phyloP scores from a whole-genome alignment of 306 rosid species.

The Trichosanthes truncata region DNA sequence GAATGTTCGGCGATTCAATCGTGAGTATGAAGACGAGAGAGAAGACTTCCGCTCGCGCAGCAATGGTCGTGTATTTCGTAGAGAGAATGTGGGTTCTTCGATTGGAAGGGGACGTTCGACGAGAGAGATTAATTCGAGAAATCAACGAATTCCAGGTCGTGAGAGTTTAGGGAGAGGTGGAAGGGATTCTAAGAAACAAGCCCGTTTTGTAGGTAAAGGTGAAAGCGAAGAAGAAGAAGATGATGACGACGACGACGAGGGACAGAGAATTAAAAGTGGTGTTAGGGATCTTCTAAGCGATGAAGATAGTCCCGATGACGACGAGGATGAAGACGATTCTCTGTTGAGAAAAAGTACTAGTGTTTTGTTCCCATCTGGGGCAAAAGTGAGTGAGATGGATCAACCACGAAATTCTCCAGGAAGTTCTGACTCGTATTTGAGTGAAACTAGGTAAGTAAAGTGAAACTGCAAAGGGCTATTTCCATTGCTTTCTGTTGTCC shows the following conservation, averaged over 20 bases:
- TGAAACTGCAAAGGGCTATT: neutral
- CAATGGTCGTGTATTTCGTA: slow-evolving; percentile 5
- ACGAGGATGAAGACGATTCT: slow-evolving; percentile 19
- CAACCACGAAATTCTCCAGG: slow-evolving; percentile 24
- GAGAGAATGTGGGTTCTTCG: slow-evolving; percentile 15
- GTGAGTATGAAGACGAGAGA: slow-evolving; percentile 19
- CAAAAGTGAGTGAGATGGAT: slow-evolving; percentile 17
- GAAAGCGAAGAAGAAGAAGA: slow-evolving; percentile 14
- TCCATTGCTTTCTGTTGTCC: neutral
- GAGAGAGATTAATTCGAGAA: slow-evolving; percentile 14
- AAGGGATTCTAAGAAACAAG: slow-evolving; percentile 14
- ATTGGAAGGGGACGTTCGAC: slow-evolving; percentile 33
- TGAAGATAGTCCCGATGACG: slow-evolving; percentile 37
- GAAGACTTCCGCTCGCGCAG: slow-evolving; percentile 8
- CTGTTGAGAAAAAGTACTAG: slow-evolving; percentile 26
- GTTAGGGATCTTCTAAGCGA: slow-evolving; percentile 35
- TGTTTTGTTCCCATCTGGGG: slow-evolving; percentile 34
- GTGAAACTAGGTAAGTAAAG: slow-evolving; percentile 52
- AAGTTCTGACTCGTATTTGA: slow-evolving; percentile 57
- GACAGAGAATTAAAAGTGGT: slow-evolving; percentile 16
- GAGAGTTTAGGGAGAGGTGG: slow-evolving; percentile 24
- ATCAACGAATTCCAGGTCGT: neutral
- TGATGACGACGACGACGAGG: slow-evolving; percentile 20
- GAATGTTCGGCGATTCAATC: neutral
- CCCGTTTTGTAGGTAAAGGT: slow-evolving; percentile 16